These are phyloP conservation scores for Fusarium anthophilum DNA, from an alignment of 2,329 filamentous ascomycete genomes.

Conservation along the genomic window DNA sequence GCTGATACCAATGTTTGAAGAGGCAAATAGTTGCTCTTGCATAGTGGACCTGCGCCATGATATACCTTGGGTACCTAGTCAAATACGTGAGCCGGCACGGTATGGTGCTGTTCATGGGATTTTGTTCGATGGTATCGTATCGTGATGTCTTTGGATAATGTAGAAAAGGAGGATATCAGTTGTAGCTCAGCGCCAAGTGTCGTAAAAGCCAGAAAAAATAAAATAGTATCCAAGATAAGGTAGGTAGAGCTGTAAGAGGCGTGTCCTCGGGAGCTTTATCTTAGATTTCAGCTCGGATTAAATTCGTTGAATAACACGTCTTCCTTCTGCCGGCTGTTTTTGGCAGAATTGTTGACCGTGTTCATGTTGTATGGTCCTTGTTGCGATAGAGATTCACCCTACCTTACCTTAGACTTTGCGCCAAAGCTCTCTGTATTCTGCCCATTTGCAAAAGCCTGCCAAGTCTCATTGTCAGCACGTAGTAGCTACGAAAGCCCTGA, in stretches of 20 bases:
- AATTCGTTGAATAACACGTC: background rate
- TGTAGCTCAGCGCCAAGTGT: background rate
- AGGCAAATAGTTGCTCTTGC: background rate
- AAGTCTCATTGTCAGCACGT: constrained; percentile 15
- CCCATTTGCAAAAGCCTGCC: constrained; percentile 67
- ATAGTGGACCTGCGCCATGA: background rate
- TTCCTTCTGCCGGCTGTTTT: background rate
- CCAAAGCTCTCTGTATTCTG: constrained; percentile 66
- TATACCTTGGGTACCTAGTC: background rate
- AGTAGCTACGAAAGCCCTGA: background rate
- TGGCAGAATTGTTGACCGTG: background rate
- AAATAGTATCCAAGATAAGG: background rate
- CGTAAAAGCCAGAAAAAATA: background rate
- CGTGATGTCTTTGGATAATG: constrained; percentile 5
- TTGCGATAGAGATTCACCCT: background rate
- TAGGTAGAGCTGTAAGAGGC: background rate
- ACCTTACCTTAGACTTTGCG: constrained; percentile 47
- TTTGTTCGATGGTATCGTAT: background rate
- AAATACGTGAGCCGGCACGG: background rate
- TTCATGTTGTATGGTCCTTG: background rate
- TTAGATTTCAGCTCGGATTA: background rate
- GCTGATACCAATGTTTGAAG: background rate
- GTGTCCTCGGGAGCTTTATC: background rate
- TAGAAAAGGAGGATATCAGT: background rate
- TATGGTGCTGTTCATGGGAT: background rate